These are phyloP conservation scores for Sarcocystis neurona DNA, from an alignment of 169 alveolate species.

Conservation along the genomic window DNA sequence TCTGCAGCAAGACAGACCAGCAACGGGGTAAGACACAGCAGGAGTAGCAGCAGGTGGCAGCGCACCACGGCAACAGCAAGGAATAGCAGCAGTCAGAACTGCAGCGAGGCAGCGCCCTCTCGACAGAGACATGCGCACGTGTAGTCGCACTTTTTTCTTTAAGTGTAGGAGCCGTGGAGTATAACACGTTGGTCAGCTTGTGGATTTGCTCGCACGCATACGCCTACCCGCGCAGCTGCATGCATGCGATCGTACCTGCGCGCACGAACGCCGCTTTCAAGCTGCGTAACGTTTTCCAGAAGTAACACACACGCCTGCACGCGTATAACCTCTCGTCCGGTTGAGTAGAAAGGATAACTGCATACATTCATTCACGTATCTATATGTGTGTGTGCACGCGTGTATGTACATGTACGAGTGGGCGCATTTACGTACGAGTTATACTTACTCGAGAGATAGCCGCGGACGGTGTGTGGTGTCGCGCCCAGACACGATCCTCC, in stretches of 20 bases:
- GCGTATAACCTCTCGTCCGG: background rate
- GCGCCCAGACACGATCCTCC: slow-evolving; percentile 59
- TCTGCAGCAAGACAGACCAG: background rate
- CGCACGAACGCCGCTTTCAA: too few species aligned
- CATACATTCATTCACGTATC: background rate
- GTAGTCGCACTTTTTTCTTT: too few species aligned
- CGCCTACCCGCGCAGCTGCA: too few species aligned
- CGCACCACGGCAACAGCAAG: too few species aligned
- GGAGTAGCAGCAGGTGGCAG: too few species aligned
- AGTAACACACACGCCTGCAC: background rate
- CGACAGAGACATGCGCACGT: too few species aligned
- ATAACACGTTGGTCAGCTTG: too few species aligned
- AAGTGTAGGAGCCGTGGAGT: background rate
- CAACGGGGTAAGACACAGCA: too few species aligned
- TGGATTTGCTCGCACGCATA: background rate
- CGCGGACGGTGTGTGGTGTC: slow-evolving; percentile 63
- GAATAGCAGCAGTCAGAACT: too few species aligned
- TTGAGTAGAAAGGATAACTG: background rate
- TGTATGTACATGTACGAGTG: background rate
- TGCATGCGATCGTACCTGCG: too few species aligned
- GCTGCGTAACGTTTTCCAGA: too few species aligned
- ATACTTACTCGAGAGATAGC: slow-evolving; percentile 56
- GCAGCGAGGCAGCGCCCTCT: too few species aligned
- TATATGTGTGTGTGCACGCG: background rate
- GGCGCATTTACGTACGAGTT: background rate